Percentiles rank a stretch among this genome's conserved stretches.
phyloP scores from a whole-genome alignment of 208 protist species.

The Zelonia costaricensis region DNA sequence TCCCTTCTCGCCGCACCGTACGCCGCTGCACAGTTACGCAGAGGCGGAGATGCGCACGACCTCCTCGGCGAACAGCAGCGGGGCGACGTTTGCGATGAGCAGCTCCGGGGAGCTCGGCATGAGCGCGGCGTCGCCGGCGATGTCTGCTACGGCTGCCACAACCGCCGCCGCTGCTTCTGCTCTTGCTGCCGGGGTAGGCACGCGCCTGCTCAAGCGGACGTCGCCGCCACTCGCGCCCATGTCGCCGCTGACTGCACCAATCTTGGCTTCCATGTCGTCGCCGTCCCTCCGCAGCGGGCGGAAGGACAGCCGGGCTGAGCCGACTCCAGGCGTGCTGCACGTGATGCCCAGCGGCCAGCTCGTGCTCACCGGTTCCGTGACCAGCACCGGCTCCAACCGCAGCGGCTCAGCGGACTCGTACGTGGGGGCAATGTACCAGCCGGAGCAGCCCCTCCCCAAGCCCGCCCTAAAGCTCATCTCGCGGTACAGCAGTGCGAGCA shows the following conservation, averaged over 20 bases:
- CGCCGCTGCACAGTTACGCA: neutral
- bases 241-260: too few relatives aligned
- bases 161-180: neutral
- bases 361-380: neutral
- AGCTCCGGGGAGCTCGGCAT: neutral
- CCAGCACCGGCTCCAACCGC: neutral
- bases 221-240: too few relatives aligned
- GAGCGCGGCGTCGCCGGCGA: neutral
- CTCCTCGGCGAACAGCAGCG: neutral
- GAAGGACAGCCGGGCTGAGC: too few relatives aligned
- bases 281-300: too few relatives aligned
- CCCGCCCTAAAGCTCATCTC: constrained; percentile 23
- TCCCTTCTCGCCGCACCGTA: neutral
- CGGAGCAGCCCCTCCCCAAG: constrained; percentile 24
- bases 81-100: neutral
- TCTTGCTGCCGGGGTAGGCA: too few relatives aligned
- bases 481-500: constrained; percentile 18
- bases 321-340: too few relatives aligned
- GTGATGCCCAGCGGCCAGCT: neutral
- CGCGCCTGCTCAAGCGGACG: too few relatives aligned
- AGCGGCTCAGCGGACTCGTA: neutral
- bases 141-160: neutral
- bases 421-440: constrained; percentile 18
- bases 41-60: neutral
- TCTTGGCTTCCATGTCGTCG: too few relatives aligned